phyloP scores from a whole-genome alignment of 768 basidiomycete species.

The Russula virescens region DNA sequence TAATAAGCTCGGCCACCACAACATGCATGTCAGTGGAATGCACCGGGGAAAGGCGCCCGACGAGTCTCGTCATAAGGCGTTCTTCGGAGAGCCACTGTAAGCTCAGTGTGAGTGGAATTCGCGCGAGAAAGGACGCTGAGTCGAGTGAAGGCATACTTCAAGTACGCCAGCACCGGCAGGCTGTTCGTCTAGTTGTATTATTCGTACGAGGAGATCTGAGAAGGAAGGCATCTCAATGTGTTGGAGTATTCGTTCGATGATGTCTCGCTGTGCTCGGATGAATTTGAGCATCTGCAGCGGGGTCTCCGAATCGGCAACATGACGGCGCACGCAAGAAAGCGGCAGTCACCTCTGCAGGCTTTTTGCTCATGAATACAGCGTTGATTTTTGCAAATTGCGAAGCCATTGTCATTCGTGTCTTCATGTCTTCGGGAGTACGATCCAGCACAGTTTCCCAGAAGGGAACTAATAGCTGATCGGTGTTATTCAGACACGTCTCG shows the following conservation, averaged over 20 bases:
- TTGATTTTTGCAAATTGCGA: conserved; percentile 95
- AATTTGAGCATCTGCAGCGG: conserved; percentile 83
- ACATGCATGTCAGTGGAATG: conserved; percentile 73
- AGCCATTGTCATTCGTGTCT: conserved; percentile 79
- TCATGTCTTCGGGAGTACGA: conserved; percentile 78
- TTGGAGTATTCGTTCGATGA: conserved; percentile 75
- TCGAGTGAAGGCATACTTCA: conserved; percentile 56
- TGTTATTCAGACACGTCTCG: conserved; percentile 74
- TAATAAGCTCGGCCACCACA: conserved; percentile 86
- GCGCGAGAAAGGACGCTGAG: conserved; percentile 29
- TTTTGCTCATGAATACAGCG: conserved; percentile 79
- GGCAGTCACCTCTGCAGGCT: conserved; percentile 74
- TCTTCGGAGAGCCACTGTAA: conserved; percentile 83
- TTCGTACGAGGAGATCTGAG: conserved; percentile 84
- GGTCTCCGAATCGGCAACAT: conserved; percentile 30
- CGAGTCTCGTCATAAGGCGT: conserved; percentile 72
- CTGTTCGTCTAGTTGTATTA: conserved; percentile 85
- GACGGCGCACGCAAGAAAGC: conserved; percentile 25
- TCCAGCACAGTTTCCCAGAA: conserved; percentile 92
- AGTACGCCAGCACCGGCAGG: conserved; percentile 77
- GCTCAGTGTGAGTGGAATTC: conserved; percentile 32
- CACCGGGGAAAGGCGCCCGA: conserved; percentile 76
- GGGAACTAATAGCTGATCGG: conserved; percentile 66
- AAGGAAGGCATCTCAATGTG: conserved; percentile 89
- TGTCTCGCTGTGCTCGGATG: conserved; percentile 73